Base-by-base conservation (phyloP, 495 filamentous ascomycete species). In the Xylaria palmicola region DNA sequence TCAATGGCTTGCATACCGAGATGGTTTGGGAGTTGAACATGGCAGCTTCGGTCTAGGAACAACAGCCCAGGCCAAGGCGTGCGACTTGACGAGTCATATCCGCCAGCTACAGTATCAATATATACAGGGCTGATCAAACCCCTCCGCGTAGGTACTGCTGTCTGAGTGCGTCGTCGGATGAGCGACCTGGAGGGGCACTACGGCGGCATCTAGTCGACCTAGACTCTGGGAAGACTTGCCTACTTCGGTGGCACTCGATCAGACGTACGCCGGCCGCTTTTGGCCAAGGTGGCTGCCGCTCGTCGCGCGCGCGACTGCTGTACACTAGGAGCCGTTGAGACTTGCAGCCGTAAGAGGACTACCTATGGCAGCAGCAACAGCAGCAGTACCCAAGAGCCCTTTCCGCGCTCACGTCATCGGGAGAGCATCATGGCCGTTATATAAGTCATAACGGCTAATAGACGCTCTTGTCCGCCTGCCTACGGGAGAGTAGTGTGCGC, bases 111-210 rank as follows among this genome's bases (percentile, higher is more conserved):
- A 47, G n/a, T 13, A 3, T 22, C 43, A 58, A 58, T 58, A 17
- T 58, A 20, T 17, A 58, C 56, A 58, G 32, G 56, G 56, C 56
- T 59, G 56, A 59, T 50, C 26, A 50, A n/a, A 37, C 34, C 36
- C 24, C 47, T 41, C 22, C 7, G 51, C 10, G 36, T 12, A 51
- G 2, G 39, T 26, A 30, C 29, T 30, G 12, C 1, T 50, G n/a
- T 13, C 1, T 22, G 30, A 24, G 24, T 4, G 26, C 24, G 26
- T 20, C 24, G 27, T 53, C 29, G 27, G 50, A 15, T 20, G 20
- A 36, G 48, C 9, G 29, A 29, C n/a, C 19, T 52, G 6, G 6
- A 10, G 3, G 6, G 19, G 3, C 30, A 3, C 29, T 34, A 15
- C 49, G 34, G 5, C 6, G 32, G 19, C 29, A n/a, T 9, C 19